Evolutionary conservation across 192 early-diverging fungal species (phyloP).

Genomic region (Dimargaris cristalligena): DNA sequence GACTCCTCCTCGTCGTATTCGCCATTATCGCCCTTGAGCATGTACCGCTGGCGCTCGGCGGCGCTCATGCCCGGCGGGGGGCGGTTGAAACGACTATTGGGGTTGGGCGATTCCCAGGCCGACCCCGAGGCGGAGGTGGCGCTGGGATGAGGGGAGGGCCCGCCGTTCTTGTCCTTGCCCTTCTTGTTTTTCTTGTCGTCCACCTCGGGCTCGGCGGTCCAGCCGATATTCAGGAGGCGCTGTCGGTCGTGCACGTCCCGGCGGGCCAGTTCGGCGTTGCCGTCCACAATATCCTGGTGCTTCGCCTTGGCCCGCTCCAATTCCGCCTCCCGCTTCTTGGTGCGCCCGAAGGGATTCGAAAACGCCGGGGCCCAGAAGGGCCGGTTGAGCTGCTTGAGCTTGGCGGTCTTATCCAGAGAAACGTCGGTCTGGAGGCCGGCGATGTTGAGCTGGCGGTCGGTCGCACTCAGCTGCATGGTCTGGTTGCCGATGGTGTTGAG

Average conservation of each 20-base stretch:
- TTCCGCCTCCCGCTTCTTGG: conserved; percentile 27
- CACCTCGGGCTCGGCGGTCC: not conserved
- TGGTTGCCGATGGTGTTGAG: conserved; percentile 39
- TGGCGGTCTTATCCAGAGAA: conserved; percentile 30
- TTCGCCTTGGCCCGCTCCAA: conserved; percentile 26
- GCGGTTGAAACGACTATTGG: conserved; percentile 14
- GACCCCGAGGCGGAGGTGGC: conserved; percentile 25
- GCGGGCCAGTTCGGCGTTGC: conserved; percentile 19
- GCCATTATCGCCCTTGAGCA: conserved; percentile 15
- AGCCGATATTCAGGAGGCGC: not conserved
- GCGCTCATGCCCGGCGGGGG: conserved; percentile 17
- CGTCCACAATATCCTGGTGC: conserved; percentile 29
- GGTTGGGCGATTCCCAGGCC: conserved; percentile 22
- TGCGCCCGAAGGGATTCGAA: conserved; percentile 38
- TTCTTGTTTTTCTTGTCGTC: not conserved
- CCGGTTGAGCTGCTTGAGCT: conserved; percentile 43
- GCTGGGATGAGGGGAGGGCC: conserved; percentile 20
- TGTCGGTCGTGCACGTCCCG: not conserved
- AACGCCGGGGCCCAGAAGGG: conserved; percentile 40
- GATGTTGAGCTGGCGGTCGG: conserved; percentile 34
- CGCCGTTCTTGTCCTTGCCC: not conserved
- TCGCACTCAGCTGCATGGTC: not conserved
- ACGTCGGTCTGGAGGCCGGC: conserved; percentile 38
- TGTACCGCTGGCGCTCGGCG: conserved; percentile 29
- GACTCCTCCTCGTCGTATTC: conserved; percentile 40